Percentiles rank a stretch among this genome's conserved stretches.
These are phyloP conservation scores for Perkinsela sp. DNA, from an alignment of 208 protist genomes.

Conservation along the genomic window DNA sequence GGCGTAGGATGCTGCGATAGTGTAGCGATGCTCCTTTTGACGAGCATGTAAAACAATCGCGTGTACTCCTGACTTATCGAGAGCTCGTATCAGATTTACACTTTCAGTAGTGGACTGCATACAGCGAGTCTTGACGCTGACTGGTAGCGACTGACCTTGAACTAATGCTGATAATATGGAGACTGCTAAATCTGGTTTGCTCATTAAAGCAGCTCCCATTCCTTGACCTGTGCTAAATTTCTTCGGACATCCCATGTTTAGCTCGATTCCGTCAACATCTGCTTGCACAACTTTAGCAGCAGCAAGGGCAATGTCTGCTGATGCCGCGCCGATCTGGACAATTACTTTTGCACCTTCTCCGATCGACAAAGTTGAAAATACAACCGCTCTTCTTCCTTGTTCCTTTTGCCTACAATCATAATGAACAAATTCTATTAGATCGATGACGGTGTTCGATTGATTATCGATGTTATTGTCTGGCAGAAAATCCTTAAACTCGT, in stretches of 20 bases:
- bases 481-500: background rate
- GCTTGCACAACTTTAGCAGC: conserved; percentile 44
- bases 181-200: conserved; percentile 13
- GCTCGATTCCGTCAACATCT: conserved; percentile 79
- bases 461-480: background rate
- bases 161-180: conserved; percentile 16
- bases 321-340: conserved; percentile 69
- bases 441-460: too few species aligned
- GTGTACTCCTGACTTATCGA: conserved; percentile 3
- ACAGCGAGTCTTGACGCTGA: conserved; percentile 6
- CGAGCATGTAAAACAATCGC: conserved; percentile 5
- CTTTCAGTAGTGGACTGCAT: conserved; percentile 2
- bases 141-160: conserved; percentile 4
- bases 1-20: background rate
- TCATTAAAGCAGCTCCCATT: conserved; percentile 82
- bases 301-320: conserved; percentile 21
- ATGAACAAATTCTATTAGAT: conserved; percentile 32
- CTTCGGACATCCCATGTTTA: conserved; percentile 96
- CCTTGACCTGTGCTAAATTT: conserved; percentile 77
- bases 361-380: conserved; percentile 4
- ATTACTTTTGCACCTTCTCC: conserved; percentile 20
- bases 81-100: conserved; percentile 2
- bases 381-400: conserved; percentile 3
- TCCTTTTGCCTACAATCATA: conserved; percentile 15
- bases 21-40: background rate